Percentiles rank a stretch among this genome's conserved stretches.
Evolutionary conservation across 345 rosid genomes (phyloP).

Genomic region (Hibiscus trionum): DNA sequence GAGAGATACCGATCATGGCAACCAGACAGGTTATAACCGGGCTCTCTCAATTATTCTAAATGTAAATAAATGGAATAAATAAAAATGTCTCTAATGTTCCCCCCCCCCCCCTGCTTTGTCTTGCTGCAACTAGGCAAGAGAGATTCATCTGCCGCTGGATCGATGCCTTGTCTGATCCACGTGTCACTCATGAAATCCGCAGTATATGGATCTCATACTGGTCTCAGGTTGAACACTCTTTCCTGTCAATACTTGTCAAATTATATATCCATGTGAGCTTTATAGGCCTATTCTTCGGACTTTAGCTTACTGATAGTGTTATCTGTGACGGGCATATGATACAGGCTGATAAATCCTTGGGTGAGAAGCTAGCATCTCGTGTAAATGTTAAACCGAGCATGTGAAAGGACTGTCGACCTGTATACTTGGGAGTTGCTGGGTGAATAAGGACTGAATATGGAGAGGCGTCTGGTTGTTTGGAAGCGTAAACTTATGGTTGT

Average conservation of each 20-base stretch:
- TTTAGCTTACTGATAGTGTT: background rate
- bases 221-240: slow-evolving; percentile 44
- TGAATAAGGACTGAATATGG: background rate
- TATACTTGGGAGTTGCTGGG: background rate
- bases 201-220: slow-evolving; percentile 86
- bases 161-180: slow-evolving; percentile 68
- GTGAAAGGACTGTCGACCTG: slow-evolving; percentile 25
- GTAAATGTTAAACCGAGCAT: slow-evolving; percentile 65
- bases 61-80: background rate
- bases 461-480: slow-evolving; percentile 1
- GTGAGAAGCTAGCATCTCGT: slow-evolving; percentile 72
- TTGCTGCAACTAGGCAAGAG: slow-evolving; percentile 57
- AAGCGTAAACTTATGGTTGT: slow-evolving; percentile 4
- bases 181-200: slow-evolving; percentile 76
- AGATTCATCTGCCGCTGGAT: slow-evolving; percentile 66
- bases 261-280: background rate
- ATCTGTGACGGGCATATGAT: background rate
- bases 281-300: background rate
- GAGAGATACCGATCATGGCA: slow-evolving; percentile 78
- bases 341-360: slow-evolving; percentile 62
- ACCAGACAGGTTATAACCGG: slow-evolving; percentile 67
- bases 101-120: background rate
- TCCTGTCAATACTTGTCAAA: background rate
- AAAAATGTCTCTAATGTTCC: background rate
- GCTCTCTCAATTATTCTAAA: background rate